A percentile compares a stretch with the other conserved stretches of the same genome.
These are phyloP conservation scores for Ogataea hybrid DNA, from an alignment of 1,139 yeast genomes.

Conservation along the genomic window DNA sequence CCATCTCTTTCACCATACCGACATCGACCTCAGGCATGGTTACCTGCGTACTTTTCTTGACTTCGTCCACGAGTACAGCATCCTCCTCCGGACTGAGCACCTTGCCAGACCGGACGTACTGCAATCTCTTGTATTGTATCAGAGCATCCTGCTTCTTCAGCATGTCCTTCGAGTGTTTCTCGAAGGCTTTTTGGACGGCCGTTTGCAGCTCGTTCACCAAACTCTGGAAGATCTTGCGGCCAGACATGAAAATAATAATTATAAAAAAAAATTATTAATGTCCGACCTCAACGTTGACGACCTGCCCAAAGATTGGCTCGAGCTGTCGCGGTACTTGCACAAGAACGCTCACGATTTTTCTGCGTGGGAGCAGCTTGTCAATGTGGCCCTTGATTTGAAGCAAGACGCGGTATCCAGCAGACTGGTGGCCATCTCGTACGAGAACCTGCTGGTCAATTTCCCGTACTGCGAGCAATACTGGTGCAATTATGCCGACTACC, in stretches of 20 bases:
- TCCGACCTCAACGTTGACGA: constrained; percentile 13
- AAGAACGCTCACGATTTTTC: constrained; percentile 30
- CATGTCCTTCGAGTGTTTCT: constrained; percentile 44
- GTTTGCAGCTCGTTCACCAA: constrained; percentile 43
- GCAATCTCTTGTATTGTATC: constrained; percentile 54
- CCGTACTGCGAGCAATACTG: constrained; percentile 80
- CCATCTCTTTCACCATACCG: constrained; percentile 32
- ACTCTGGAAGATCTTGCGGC: constrained; percentile 21
- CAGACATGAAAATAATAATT: constrained; percentile 21
- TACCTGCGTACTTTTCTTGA: constrained; percentile 21
- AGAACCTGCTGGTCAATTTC: constrained; percentile 54
- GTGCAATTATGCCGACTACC: constrained; percentile 70
- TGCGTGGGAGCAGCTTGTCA: constrained; percentile 30
- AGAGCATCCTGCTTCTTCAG: constrained; percentile 50
- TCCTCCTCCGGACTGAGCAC: constrained; percentile 30
- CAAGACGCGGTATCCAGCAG: constrained; percentile 33
- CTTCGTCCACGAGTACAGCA: constrained; percentile 23
- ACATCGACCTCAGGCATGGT: constrained; percentile 29
- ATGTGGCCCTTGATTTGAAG: constrained; percentile 3
- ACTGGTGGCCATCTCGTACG: constrained; percentile 50
- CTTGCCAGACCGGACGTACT: constrained; percentile 42
- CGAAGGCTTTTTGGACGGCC: constrained; percentile 42
- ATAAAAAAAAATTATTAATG: too few relatives aligned
- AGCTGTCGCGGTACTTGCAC: constrained; percentile 22
- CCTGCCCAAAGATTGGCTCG: constrained; percentile 25